These are phyloP conservation scores for Cercospora sp. DNA, from an alignment of 2,329 filamentous ascomycete genomes.

Conservation along the genomic window DNA sequence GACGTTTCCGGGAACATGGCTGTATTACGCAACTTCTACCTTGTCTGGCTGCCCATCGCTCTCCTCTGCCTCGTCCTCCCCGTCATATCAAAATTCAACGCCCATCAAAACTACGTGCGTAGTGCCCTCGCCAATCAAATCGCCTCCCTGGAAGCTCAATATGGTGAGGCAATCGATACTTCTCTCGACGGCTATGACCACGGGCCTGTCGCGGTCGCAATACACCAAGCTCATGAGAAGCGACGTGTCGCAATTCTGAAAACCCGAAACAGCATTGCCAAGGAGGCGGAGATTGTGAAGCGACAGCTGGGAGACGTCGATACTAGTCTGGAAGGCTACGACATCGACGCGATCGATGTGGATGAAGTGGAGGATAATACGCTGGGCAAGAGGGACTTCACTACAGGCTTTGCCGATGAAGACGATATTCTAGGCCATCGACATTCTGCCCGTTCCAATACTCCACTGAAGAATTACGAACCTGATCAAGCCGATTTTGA, in stretches of 20 bases:
- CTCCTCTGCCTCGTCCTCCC: slow-evolving; percentile 11
- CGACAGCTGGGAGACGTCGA: slow-evolving; percentile 15
- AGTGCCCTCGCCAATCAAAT: slow-evolving; percentile 12
- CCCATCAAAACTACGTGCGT: slow-evolving; percentile 5
- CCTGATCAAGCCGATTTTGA: slow-evolving; percentile 7
- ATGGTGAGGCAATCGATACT: slow-evolving; percentile 11
- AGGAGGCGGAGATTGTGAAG: slow-evolving; percentile 6
- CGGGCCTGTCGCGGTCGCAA: neutral
- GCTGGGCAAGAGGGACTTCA: neutral
- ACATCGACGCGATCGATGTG: slow-evolving; percentile 4
- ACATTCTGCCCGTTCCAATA: neutral
- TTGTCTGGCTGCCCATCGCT: slow-evolving; percentile 22
- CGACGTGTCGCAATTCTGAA: neutral
- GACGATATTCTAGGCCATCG: neutral
- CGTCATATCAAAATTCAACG: neutral
- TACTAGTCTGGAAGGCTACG: slow-evolving; percentile 16
- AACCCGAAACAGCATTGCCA: neutral
- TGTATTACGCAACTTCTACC: slow-evolving; percentile 14
- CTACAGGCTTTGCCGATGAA: neutral
- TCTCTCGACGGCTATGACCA: slow-evolving; percentile 20
- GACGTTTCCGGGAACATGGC: neutral
- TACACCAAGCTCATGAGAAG: neutral
- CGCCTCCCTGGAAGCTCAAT: slow-evolving; percentile 5
- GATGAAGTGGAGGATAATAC: neutral
- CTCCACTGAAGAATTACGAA: slow-evolving; percentile 9